Conservation (phyloP, 2,329 filamentous ascomycete genomes). For the Claviceps cyperi region DNA sequence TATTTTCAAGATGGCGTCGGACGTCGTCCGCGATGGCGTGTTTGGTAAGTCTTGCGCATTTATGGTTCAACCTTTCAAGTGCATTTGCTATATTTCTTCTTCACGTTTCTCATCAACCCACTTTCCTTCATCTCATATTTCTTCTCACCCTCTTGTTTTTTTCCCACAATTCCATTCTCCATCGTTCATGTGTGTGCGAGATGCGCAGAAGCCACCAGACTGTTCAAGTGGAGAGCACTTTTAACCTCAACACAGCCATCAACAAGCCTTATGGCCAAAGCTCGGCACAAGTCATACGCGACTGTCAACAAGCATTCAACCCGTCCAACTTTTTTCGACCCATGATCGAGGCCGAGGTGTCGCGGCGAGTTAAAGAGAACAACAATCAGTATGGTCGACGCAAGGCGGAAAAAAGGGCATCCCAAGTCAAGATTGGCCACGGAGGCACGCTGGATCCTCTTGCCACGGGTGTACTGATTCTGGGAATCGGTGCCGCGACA, state of each 20-base stretch:
- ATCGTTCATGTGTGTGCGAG: too few species aligned
- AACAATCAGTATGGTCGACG: constrained; percentile 46
- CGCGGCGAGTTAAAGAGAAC: constrained; percentile 39
- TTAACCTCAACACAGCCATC: constrained; percentile 45
- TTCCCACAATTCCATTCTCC: too few species aligned
- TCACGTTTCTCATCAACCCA: too few species aligned
- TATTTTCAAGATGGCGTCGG: constrained; percentile 36
- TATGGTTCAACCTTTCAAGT: background rate
- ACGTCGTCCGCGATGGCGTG: constrained; percentile 39
- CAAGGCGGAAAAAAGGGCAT: constrained; percentile 37
- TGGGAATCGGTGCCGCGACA: constrained; percentile 77
- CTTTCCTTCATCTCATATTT: background rate
- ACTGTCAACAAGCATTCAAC: constrained; percentile 74
- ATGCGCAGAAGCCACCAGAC: too few species aligned
- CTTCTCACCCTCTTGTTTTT: background rate
- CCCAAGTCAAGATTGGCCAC: constrained; percentile 86
- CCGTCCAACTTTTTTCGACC: constrained; percentile 66
- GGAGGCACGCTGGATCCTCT: constrained; percentile 90
- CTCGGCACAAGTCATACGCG: constrained; percentile 81
- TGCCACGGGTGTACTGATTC: constrained; percentile 81
- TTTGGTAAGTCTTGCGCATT: constrained; percentile 31
- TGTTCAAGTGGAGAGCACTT: too few species aligned
- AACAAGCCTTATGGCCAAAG: constrained; percentile 81
- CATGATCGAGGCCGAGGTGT: constrained; percentile 51
- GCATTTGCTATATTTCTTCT: background rate